These are phyloP conservation scores for Edaphochlamys debaryana DNA, from an alignment of 139 green algal species.

Conservation along the genomic window DNA sequence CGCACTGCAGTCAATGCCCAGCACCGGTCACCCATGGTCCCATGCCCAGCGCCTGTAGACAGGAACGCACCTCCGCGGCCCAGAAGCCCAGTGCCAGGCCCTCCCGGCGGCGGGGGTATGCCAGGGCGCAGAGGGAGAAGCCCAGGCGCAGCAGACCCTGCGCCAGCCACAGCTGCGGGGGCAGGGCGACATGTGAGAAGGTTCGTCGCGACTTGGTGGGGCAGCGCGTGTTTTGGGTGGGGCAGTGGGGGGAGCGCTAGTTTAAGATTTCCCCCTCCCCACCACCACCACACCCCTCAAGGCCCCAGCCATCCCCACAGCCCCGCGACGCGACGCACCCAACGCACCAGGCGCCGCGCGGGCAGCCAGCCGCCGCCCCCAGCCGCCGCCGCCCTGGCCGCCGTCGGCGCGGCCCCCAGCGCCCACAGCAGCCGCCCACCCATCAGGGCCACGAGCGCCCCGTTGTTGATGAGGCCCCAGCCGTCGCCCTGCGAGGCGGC, in stretches of 20 bases:
- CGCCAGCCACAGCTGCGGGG: constrained; percentile 14
- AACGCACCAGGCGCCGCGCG: not conserved
- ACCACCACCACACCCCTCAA: no score
- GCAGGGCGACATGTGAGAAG: not conserved
- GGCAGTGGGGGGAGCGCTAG: not conserved
- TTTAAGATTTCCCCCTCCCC: no score
- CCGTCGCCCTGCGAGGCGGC: not conserved
- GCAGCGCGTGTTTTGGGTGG: not conserved
- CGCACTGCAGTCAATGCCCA: no score
- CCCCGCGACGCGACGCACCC: no score
- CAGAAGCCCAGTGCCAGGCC: not conserved
- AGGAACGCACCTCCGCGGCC: not conserved
- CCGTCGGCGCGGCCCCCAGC: not conserved
- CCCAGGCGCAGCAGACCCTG: not conserved
- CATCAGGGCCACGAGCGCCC: not conserved
- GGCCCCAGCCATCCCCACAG: no score
- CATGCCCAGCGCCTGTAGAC: not conserved
- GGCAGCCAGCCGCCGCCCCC: not conserved
- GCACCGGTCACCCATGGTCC: not conserved
- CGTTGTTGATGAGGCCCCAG: constrained; percentile 4
- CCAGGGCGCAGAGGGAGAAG: not conserved
- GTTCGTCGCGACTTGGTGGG: no score
- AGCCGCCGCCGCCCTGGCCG: not conserved
- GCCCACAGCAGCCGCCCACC: not conserved
- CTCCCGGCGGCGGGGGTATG: not conserved